Base-by-base conservation (phyloP, 495 filamentous ascomycete genomes). In the Aspergillus carlsbadensis region DNA sequence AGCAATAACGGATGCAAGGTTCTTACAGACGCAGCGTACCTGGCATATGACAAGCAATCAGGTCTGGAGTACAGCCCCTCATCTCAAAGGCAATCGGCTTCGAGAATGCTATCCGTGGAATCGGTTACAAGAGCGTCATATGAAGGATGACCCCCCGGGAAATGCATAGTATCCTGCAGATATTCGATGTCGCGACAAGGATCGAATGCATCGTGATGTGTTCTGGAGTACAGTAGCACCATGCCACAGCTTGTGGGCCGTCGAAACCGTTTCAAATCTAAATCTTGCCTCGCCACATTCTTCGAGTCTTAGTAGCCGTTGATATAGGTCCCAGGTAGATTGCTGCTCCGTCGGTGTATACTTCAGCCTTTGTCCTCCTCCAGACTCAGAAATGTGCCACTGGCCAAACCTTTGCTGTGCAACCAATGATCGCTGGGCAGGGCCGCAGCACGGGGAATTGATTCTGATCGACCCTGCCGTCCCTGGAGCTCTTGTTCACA, bases 191-290 rank as follows among this genome's bases (percentile, higher is more conserved):
- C 15, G 13, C 26, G 17, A 42, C 24, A 22, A 42, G 58, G 42
- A 42, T 52, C 35, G 6, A 10, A 60, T 56, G 42, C 51, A 36
- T 45, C 20, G 29, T 50, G 42, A 20, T 40, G 42, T 48, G 26
- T 26, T 51, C 44, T 36, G 29, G 35, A 31, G 42, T 34, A 36
- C 45, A 35, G 43, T 54, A n/a, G 56, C 35, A 54, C 42, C 51
- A 54, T 56, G 42, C 56, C 42, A 49, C 35, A 53, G 39, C 15
- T 20, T 33, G 52, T 56, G 53, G 53, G 48, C 53, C 58, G 26
- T 45, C 13, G 45, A 43, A 46, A 48, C 58, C 41, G 53, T 60
- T 60, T 56, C 53, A 52, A 50, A 50, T 43, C 33, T 46, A 46
- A 37, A 54, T 22, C 26, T 33, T 48, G 17, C 18, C 42, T 47